These are phyloP conservation scores for Mucor mucedo DNA, from an alignment of 371 early-diverging fungal species.

Conservation along the genomic window DNA sequence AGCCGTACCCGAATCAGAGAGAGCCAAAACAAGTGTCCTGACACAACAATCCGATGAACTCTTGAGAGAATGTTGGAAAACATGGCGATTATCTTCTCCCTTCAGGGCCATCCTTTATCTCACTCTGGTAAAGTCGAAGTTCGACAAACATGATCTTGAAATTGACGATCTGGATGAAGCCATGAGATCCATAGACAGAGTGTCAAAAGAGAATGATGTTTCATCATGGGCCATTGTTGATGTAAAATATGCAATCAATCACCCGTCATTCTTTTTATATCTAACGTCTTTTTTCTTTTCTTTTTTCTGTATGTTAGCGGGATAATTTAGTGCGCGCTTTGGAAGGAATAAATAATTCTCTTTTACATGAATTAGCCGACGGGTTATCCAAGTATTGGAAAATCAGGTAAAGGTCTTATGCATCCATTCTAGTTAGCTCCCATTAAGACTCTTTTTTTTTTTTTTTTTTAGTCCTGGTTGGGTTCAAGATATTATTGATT, in stretches of 20 bases:
- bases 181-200: conserved; percentile 49
- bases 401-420: conserved; percentile 31
- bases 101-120: conserved; percentile 69
- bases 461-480: conserved; percentile 36
- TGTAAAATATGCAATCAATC: conserved; percentile 24
- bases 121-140: conserved; percentile 61
- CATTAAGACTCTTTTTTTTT: neutral
- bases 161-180: conserved; percentile 59
- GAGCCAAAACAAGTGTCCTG: conserved; percentile 56
- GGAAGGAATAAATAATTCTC: conserved; percentile 49
- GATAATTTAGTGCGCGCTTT: conserved; percentile 49
- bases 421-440: neutral
- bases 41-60: conserved; percentile 68
- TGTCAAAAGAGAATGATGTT: conserved; percentile 50
- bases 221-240: conserved; percentile 58
- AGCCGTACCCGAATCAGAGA: conserved; percentile 46
- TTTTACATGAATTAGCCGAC: conserved; percentile 43
- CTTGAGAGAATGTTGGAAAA: conserved; percentile 69
- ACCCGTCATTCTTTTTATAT: neutral
- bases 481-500: conserved; percentile 41
- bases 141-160: conserved; percentile 37
- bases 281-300: neutral
- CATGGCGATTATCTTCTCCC: conserved; percentile 72
- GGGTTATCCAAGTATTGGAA: conserved; percentile 52
- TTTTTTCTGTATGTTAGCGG: conserved; percentile 26